A percentile compares a stretch with the other conserved stretches of the same genome.
Evolutionary conservation across 306 rosid species (phyloP).

Genomic region (Vigna mungo): DNA sequence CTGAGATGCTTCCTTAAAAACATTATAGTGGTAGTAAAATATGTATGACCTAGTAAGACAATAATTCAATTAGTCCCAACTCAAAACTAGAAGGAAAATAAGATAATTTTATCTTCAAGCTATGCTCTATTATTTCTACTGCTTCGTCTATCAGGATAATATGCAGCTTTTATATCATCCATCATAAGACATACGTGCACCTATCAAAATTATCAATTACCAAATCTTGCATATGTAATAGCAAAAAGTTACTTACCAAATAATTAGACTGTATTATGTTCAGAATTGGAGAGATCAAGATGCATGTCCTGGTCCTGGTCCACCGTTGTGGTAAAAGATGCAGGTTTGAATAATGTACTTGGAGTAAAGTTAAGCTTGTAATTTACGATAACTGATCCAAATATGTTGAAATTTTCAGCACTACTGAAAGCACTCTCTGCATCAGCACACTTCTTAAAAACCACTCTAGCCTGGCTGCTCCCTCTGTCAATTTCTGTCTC

Average conservation of each 20-base stretch:
- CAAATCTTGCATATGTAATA: constrained; percentile 14
- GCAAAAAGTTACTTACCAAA: constrained; percentile 52
- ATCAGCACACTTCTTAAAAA: constrained; percentile 77
- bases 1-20: constrained; percentile 26
- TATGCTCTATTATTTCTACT: constrained; percentile 10
- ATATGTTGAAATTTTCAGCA: constrained; percentile 86
- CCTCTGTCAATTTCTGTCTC: constrained; percentile 89
- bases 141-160: not conserved
- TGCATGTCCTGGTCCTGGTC: constrained; percentile 88
- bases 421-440: constrained; percentile 81
- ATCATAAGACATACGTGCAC: not conserved
- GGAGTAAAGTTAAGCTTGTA: constrained; percentile 85
- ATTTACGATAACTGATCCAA: constrained; percentile 74
- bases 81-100: constrained; percentile 22
- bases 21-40: constrained; percentile 31
- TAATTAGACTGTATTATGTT: constrained; percentile 58
- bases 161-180: not conserved
- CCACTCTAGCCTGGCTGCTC: constrained; percentile 86
- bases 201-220: constrained; percentile 31
- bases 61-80: constrained; percentile 38
- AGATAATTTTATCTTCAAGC: constrained; percentile 1
- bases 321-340: constrained; percentile 57
- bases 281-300: constrained; percentile 66
- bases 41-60: constrained; percentile 24
- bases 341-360: constrained; percentile 66